Percentiles rank a stretch among this genome's conserved stretches.
These are phyloP conservation scores for Yamagishiella unicocca DNA, from an alignment of 139 green algal genomes.

Conservation along the genomic window DNA sequence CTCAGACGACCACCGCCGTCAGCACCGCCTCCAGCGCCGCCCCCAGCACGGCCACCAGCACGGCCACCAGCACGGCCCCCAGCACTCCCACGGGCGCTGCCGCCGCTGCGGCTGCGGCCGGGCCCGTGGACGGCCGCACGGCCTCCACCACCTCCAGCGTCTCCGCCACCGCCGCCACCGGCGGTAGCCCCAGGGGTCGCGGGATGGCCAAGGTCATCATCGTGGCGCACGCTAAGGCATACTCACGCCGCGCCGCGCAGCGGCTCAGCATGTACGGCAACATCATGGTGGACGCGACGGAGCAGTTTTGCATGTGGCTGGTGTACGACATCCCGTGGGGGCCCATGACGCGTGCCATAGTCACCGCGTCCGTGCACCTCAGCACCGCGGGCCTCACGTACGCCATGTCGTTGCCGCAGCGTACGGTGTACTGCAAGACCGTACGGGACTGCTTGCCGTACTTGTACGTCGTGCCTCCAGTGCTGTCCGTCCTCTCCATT, in stretches of 20 bases:
- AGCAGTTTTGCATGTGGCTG: not conserved
- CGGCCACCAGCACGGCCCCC: not conserved
- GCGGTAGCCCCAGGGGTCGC: not conserved
- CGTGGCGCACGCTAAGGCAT: not conserved
- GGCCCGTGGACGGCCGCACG: too few relatives aligned
- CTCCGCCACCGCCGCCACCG: not conserved
- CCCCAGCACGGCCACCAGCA: too few relatives aligned
- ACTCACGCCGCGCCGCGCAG: constrained; percentile 5
- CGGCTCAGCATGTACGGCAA: not conserved
- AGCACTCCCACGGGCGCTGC: not conserved
- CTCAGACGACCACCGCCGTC: too few relatives aligned
- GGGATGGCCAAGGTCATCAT: constrained; percentile 14
- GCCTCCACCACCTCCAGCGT: not conserved
- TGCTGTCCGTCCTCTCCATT: not conserved
- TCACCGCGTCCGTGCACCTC: not conserved
- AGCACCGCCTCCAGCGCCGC: too few relatives aligned
- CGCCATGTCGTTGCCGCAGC: not conserved
- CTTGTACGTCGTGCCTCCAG: not conserved
- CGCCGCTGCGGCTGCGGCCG: not conserved
- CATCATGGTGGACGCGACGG: not conserved
- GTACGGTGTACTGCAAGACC: not conserved
- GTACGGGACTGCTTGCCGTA: not conserved
- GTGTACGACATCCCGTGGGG: not conserved
- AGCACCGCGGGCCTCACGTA: constrained; percentile 9
- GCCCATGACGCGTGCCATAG: not conserved